A percentile compares a stretch with the other conserved stretches of the same genome.
These are phyloP conservation scores for Musa balbisiana DNA, from an alignment of 202 grass and related monocot genomes.

Conservation along the genomic window DNA sequence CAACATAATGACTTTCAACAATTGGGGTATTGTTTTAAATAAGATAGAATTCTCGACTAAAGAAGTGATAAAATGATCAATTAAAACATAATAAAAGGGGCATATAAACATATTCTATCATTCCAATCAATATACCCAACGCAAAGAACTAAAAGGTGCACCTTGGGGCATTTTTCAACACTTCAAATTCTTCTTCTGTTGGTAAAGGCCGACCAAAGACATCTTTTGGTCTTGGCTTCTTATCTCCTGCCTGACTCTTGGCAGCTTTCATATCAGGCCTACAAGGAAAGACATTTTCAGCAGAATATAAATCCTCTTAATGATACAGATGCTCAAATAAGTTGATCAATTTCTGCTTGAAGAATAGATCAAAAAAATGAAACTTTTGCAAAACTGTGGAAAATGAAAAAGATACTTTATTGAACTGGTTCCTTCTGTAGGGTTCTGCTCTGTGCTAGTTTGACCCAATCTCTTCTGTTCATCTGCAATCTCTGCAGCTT, in stretches of 20 bases:
- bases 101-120: background rate
- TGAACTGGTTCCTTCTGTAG: constrained; percentile 34
- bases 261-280: constrained; percentile 42
- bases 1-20: too few species aligned
- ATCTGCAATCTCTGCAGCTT: constrained; percentile 88
- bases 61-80: background rate
- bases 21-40: background rate
- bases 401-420: constrained; percentile 37
- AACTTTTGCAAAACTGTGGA: constrained; percentile 12
- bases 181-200: constrained; percentile 96
- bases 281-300: constrained; percentile 8
- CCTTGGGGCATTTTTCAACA: constrained; percentile 96
- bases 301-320: background rate
- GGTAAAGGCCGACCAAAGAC: constrained; percentile 77
- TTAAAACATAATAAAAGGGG: background rate
- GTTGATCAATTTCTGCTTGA: background rate
- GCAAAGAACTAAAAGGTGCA: constrained; percentile 15
- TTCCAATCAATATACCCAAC: background rate
- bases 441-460: constrained; percentile 32
- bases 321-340: background rate
- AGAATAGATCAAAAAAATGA: background rate
- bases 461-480: constrained; percentile 52
- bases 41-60: background rate
- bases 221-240: constrained; percentile 85
- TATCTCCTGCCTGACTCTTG: constrained; percentile 40